phyloP scores from a whole-genome alignment of 371 early-diverging fungal genomes.

The Rhizomucor pusillus region DNA sequence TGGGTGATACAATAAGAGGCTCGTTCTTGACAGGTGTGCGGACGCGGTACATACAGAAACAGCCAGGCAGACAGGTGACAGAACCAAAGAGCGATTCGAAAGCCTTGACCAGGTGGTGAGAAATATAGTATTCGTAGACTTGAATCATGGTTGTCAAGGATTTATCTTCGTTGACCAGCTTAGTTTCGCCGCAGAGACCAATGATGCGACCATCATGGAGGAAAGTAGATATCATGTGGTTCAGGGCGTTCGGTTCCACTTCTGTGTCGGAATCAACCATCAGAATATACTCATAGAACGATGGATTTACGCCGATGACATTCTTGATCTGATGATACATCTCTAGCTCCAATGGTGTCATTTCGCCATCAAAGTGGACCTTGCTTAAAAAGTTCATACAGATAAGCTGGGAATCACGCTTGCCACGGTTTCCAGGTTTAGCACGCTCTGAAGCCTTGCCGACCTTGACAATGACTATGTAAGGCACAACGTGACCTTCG shows the following conservation, averaged over 20 bases:
- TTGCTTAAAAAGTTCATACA: slow-evolving; percentile 98
- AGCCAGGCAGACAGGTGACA: slow-evolving; percentile 95
- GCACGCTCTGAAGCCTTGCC: slow-evolving; percentile 80
- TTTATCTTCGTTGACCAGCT: slow-evolving; percentile 82
- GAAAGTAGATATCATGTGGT: slow-evolving; percentile 86
- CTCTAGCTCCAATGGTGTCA: slow-evolving; percentile 93
- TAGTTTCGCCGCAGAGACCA: slow-evolving; percentile 94
- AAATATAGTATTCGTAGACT: slow-evolving; percentile 98
- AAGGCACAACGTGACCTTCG: slow-evolving; percentile 89
- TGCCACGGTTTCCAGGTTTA: slow-evolving; percentile 98
- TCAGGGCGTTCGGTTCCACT: slow-evolving; percentile 80
- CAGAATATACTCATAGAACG: slow-evolving; percentile 89
- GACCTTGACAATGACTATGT: slow-evolving; percentile 93
- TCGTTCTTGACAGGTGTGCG: slow-evolving; percentile 79
- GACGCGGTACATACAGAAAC: slow-evolving; percentile 95
- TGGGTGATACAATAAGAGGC: slow-evolving; percentile 91
- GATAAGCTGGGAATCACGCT: slow-evolving; percentile 99
- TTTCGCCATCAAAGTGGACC: slow-evolving; percentile 90
- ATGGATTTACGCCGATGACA: slow-evolving; percentile 86
- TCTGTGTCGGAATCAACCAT: slow-evolving; percentile 97
- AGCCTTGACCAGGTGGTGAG: slow-evolving; percentile 96
- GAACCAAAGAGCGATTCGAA: slow-evolving; percentile 99
- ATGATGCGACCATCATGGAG: slow-evolving; percentile 86
- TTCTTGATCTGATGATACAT: slow-evolving; percentile 92
- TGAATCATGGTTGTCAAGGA: slow-evolving; percentile 98